Evolutionary conservation across 805 yeast species (phyloP), one percentile per base, ranked within the genome.

Genomic region (Teunomyces panamensis): DNA sequence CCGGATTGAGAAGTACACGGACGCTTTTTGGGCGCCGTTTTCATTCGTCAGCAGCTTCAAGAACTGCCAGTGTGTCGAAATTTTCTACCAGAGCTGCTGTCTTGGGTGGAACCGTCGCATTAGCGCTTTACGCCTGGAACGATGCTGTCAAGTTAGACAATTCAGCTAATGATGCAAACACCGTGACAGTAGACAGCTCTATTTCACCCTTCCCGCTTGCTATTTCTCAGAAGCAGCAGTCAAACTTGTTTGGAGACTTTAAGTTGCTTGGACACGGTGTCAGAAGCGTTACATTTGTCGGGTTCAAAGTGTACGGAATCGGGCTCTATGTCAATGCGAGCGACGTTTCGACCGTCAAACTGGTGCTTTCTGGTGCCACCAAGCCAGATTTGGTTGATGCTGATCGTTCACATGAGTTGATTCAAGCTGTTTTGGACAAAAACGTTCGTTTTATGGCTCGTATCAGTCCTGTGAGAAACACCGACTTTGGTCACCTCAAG

Each of bases 401-500:
- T 57, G 73, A 79, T 0, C 70, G 65, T 6, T 60, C 71, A 29
- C 81, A 92, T 0, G 68, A 73, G 8, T 58, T 89, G 14, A 65
- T 89, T 27, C 74, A 77, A 14, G 73, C 77, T 46, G 68, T 91
- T 42, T 61, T 90, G 35, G 80, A 79, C 37, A 65, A 79, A 9
- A 80, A 83, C 10, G 78, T 85, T 30, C 77, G 82, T 48, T 77
- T 89, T 55, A 71, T 83, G 39, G 84, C 90, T 24, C 75, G 96
- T 52, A 84, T 92, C 49, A 83, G 86, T 9, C 97, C 99, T 0
- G 83, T 85, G 13, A 80, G 97, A 61, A 89, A 87, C 64, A 92
- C 98, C 0, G 97, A 92, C 67, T 90, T 87, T 67, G 82, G 83
- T 52, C 98, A 94, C 62, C 68, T 92, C 58, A 80, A 87, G 54